Conservation (phyloP, 108 stramenopile genomes). For the Nitzschia palea region DNA sequence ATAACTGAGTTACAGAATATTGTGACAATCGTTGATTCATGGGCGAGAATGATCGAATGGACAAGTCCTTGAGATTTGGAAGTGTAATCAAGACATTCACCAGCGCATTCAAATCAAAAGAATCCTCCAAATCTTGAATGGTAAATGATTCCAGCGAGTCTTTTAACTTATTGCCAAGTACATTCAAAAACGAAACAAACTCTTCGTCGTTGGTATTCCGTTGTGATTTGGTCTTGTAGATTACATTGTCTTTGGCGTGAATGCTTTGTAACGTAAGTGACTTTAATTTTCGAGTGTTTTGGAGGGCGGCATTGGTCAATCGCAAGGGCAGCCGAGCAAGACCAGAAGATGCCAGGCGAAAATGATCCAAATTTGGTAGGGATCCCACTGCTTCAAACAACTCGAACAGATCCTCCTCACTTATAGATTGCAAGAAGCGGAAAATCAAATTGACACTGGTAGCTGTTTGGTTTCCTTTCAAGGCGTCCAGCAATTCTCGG, state of each 20-base stretch:
- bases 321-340: background rate
- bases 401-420: background rate
- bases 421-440: background rate
- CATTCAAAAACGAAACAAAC: background rate
- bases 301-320: background rate
- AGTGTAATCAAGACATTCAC: background rate
- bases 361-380: background rate
- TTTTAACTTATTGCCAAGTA: background rate
- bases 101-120: constrained; percentile 10
- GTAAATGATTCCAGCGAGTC: constrained; percentile 1
- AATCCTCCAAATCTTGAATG: constrained; percentile 6
- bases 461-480: background rate
- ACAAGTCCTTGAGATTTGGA: background rate
- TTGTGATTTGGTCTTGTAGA: background rate
- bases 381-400: constrained; percentile 8
- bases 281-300: background rate
- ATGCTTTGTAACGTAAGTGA: constrained; percentile 9
- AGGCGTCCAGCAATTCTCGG: constrained; percentile 2
- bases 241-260: background rate
- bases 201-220: background rate
- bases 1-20: background rate
- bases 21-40: background rate
- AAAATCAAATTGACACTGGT: constrained; percentile 4
- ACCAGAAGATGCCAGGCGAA: constrained; percentile 9
- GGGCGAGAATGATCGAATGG: background rate